phyloP scores from a whole-genome alignment of 495 filamentous ascomycete genomes.

The Xylaria curta region DNA sequence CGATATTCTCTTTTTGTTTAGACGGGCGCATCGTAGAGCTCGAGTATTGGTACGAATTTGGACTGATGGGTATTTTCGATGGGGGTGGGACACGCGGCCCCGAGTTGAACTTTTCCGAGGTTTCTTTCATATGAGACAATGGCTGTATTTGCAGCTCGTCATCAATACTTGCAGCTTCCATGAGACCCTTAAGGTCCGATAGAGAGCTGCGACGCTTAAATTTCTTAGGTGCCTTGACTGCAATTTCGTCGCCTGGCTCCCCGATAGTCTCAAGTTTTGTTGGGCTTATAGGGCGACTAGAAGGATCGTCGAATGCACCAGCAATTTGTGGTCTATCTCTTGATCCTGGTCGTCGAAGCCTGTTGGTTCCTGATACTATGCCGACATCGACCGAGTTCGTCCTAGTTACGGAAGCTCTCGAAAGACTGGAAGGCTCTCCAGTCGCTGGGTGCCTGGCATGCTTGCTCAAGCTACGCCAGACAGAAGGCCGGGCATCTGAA shows the following conservation, averaged over 20 bases:
- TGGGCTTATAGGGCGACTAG: constrained; percentile 54
- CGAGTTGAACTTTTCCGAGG: constrained; percentile 64
- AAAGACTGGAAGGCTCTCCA: constrained; percentile 61
- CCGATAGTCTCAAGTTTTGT: constrained; percentile 57
- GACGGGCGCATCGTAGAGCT: constrained; percentile 40
- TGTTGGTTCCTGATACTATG: constrained; percentile 52
- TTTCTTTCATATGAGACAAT: constrained; percentile 58
- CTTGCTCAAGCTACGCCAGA: constrained; percentile 92
- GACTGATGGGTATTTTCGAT: constrained; percentile 54
- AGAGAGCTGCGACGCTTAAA: constrained; percentile 86
- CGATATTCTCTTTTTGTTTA: constrained; percentile 52
- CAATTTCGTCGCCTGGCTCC: constrained; percentile 50
- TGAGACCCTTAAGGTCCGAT: constrained; percentile 77
- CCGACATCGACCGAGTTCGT: constrained; percentile 86
- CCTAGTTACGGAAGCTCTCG: constrained; percentile 69
- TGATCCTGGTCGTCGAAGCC: constrained; percentile 66
- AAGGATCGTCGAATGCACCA: constrained; percentile 64
- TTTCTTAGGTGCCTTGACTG: constrained; percentile 62
- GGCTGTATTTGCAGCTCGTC: constrained; percentile 48
- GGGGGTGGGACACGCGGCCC: constrained; percentile 45
- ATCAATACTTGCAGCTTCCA: constrained; percentile 55
- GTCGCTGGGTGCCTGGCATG: constrained; percentile 64
- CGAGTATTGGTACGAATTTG: constrained; percentile 36
- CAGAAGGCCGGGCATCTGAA: constrained; percentile 70
- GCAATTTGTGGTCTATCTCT: constrained; percentile 68